Conservation (phyloP, 2,329 filamentous ascomycete species). For the Leptosphaerulina australis region DNA sequence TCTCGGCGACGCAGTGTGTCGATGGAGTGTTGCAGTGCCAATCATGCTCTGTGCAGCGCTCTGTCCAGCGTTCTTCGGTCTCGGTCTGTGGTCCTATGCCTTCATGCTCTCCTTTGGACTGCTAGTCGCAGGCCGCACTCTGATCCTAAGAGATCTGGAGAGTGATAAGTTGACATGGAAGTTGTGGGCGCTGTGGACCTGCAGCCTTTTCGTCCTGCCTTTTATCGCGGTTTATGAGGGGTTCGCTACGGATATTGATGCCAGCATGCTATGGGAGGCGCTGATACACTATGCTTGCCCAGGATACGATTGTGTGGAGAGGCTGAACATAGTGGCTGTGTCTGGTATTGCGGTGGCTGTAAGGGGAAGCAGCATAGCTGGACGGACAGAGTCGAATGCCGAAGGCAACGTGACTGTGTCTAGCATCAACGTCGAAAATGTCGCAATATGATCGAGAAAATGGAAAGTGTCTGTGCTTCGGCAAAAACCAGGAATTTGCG, state of each 20-base stretch:
- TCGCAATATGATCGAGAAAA: neutral
- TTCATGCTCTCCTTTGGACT: conserved; percentile 8
- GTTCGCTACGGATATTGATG: neutral
- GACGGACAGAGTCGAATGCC: neutral
- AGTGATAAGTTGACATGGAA: conserved; percentile 28
- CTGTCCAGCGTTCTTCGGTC: conserved; percentile 26
- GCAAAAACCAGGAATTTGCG: neutral
- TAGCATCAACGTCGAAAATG: neutral
- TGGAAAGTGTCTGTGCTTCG: neutral
- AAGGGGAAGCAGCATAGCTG: conserved; percentile 10
- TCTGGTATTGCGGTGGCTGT: conserved; percentile 16
- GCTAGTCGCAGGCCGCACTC: conserved; percentile 19
- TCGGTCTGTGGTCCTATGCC: conserved; percentile 5
- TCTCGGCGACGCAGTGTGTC: conserved; percentile 18
- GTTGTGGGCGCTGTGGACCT: conserved; percentile 30
- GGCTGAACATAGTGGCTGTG: conserved; percentile 19
- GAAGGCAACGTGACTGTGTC: neutral
- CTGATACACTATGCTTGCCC: conserved; percentile 7
- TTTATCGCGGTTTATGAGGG: conserved; percentile 1
- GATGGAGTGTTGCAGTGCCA: conserved; percentile 30
- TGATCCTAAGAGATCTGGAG: conserved; percentile 11
- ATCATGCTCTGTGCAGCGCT: conserved; percentile 22
- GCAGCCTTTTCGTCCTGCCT: conserved; percentile 22
- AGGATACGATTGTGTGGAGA: conserved; percentile 11
- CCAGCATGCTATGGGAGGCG: neutral